phyloP scores from a whole-genome alignment of 257 asterid genomes.

The Solanum rostratum region DNA sequence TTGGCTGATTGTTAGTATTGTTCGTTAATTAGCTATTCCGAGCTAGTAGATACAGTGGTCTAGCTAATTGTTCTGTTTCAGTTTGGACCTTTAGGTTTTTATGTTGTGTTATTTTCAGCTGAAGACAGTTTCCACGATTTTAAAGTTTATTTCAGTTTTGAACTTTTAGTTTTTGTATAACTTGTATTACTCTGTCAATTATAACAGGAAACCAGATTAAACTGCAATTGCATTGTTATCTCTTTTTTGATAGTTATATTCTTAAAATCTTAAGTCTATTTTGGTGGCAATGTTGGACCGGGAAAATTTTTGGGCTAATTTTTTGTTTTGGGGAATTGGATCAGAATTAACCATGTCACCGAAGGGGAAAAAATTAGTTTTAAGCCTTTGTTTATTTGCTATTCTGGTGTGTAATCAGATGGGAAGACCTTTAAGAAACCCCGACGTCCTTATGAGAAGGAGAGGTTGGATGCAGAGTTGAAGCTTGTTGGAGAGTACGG shows the following conservation, averaged over 20 bases:
- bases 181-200: background rate
- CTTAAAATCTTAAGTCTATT: background rate
- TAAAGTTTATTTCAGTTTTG: background rate
- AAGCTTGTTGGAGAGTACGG: constrained; percentile 87
- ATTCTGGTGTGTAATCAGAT: constrained; percentile 18
- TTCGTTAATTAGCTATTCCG: background rate
- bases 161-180: background rate
- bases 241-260: background rate
- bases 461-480: constrained; percentile 76
- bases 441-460: constrained; percentile 86
- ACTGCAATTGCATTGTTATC: too few species aligned
- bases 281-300: too few species aligned
- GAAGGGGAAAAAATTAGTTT: background rate
- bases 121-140: background rate
- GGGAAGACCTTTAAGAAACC: constrained; percentile 93
- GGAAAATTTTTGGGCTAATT: too few species aligned
- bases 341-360: background rate
- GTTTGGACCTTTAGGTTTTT: background rate
- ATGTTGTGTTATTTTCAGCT: background rate
- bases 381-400: background rate
- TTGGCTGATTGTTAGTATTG: background rate
- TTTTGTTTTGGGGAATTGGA: background rate
- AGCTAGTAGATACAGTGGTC: background rate
- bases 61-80: background rate
- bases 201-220: background rate